Base-by-base conservation (phyloP, 2,329 filamentous ascomycete species). In the Fusarium verrucosum region DNA sequence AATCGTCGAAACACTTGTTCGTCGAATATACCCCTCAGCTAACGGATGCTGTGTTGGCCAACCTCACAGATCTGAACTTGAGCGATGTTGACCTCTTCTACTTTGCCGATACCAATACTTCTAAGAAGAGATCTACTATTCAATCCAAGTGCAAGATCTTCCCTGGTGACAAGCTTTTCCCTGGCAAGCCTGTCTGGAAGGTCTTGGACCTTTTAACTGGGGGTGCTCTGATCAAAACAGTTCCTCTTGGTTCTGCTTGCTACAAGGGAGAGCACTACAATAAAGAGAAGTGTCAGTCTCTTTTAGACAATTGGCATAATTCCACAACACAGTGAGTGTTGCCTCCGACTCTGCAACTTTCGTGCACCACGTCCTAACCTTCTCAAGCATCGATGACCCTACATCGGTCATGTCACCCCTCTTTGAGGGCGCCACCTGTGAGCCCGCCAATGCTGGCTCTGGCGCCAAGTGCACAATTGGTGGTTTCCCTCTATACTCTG, bases 331-430 rank as follows among this genome's bases (percentile, higher is more conserved):
- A 69, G 71, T 63, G n/a, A 55, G 63, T 49, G 26, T 10, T 9
- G 35, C 6, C 7, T 4, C 5, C 7, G 8, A 1, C 2, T 11
- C 4, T 9, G 4, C 23, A 7, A 7, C 10, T 11, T 10, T 16
- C 13, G 4, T 33, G 20, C n/a, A 23, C 35, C 17, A 14, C 4
- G 14, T 14, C 6, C 41, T 57, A 32, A 55, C 50, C 4, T 70
- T 33, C 19, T 61, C 3, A 73, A 65, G 62, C 41, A 65, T 65
- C 28, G 44, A 52, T 58, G 62, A 80, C 52, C 79, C 79, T 1
- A 76, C 77, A 7, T 80, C 78, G 1, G 66, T 77, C 50, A 79
- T 79, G 75, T 78, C 74, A 33, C 76, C 78, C 10, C 70, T 81
- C 20, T 81, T 73, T 58, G 69, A 79, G 61, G 77, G 77, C 9